A percentile compares a stretch with the other conserved stretches of the same genome.
Evolutionary conservation across 495 filamentous ascomycete species (phyloP).

Genomic region (Talaromyces ruber): DNA sequence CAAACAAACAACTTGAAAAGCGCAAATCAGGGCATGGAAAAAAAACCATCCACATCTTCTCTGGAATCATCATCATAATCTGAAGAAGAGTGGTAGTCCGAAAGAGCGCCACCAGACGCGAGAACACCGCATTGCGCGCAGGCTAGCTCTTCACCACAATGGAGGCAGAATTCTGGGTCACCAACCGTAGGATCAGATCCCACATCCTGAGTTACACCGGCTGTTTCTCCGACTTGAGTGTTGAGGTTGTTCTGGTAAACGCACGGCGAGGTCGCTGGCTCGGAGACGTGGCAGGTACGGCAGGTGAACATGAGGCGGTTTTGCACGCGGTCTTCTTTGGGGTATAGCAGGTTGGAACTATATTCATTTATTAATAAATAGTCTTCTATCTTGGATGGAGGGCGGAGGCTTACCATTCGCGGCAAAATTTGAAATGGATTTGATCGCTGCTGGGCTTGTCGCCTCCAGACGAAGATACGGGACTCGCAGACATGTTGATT

Average conservation of each 20-base stretch:
- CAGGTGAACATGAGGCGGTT: slow-evolving; percentile 68
- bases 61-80: slow-evolving; percentile 3
- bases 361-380: too few species aligned
- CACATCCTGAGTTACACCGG: slow-evolving; percentile 94
- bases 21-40: slow-evolving; percentile 6
- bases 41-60: background rate
- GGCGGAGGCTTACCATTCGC: slow-evolving; percentile 64
- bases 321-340: slow-evolving; percentile 71
- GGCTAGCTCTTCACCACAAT: slow-evolving; percentile 42
- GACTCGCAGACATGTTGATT: slow-evolving; percentile 49
- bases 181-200: slow-evolving; percentile 95
- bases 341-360: slow-evolving; percentile 94
- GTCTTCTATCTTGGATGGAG: slow-evolving; percentile 5
- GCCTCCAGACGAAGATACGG: slow-evolving; percentile 44
- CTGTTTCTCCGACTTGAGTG: slow-evolving; percentile 85
- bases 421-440: slow-evolving; percentile 93
- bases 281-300: slow-evolving; percentile 84
- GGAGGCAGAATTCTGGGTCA: slow-evolving; percentile 46
- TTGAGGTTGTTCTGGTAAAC: slow-evolving; percentile 88
- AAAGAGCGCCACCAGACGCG: slow-evolving; percentile 8
- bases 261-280: slow-evolving; percentile 74
- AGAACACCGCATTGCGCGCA: slow-evolving; percentile 36
- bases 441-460: slow-evolving; percentile 59
- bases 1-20: slow-evolving; percentile 5
- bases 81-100: slow-evolving; percentile 11